Evolutionary conservation across 352 stramenopile genomes (phyloP).

Genomic region (Globisporangium splendens): DNA sequence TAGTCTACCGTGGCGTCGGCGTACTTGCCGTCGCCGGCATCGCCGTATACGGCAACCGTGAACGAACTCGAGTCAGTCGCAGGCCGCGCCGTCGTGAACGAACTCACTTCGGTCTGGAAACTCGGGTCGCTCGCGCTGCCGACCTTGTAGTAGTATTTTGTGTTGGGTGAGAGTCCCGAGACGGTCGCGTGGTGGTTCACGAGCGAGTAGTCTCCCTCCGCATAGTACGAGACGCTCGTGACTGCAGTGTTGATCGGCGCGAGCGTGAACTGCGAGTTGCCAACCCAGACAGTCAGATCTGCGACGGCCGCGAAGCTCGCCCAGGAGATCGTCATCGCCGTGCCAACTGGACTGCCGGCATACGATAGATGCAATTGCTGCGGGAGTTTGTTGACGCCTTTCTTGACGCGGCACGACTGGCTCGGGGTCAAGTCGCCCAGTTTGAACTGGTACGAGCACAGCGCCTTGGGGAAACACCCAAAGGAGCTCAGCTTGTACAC

Average conservation of each 20-base stretch:
- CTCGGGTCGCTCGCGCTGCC: constrained; percentile 21
- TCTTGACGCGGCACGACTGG: constrained; percentile 43
- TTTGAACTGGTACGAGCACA: constrained; percentile 38
- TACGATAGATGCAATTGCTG: constrained; percentile 63
- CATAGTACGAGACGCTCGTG: constrained; percentile 43
- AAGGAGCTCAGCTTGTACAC: constrained; percentile 20
- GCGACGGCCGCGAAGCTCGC: constrained; percentile 38
- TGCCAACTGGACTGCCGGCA: constrained; percentile 33
- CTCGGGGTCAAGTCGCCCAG: constrained; percentile 34
- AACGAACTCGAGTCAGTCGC: constrained; percentile 30
- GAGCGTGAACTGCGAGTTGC: constrained; percentile 23
- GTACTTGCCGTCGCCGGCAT: constrained; percentile 44
- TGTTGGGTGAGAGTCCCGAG: constrained; percentile 22
- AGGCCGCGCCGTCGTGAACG: constrained; percentile 32
- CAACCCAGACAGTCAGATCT: constrained; percentile 47
- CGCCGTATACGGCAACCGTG: constrained; percentile 56
- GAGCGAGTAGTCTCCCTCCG: constrained; percentile 40
- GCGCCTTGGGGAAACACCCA: constrained; percentile 23
- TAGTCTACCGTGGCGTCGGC: constrained; percentile 30
- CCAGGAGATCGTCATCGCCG: constrained; percentile 62
- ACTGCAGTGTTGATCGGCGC: constrained; percentile 19
- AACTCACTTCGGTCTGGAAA: constrained; percentile 24
- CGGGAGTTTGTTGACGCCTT: constrained; percentile 37
- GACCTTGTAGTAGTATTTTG: constrained; percentile 53
- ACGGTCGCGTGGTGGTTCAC: constrained; percentile 39